phyloP scores from a whole-genome alignment of 345 rosid species.

The Mallotus nudiflorus region DNA sequence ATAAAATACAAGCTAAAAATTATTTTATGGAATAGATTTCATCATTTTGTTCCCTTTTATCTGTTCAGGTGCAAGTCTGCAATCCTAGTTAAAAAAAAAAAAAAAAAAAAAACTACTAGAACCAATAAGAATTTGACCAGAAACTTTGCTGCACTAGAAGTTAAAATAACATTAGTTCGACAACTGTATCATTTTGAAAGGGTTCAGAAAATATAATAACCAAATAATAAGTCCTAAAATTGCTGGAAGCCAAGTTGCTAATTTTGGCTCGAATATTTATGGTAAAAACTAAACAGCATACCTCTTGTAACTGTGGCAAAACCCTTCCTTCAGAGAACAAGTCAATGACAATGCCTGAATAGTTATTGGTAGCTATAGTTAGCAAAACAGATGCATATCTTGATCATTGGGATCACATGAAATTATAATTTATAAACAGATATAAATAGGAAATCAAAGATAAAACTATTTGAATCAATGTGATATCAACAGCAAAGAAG shows the following conservation, averaged over 20 bases:
- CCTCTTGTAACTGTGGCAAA: slow-evolving; percentile 66
- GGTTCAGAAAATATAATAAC: not conserved
- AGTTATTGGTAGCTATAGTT: slow-evolving; percentile 15
- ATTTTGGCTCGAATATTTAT: not conserved
- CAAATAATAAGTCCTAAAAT: not conserved
- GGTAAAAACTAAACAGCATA: slow-evolving; percentile 18
- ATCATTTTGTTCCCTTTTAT: too few relatives aligned
- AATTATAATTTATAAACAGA: not conserved
- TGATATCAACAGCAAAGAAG: not conserved
- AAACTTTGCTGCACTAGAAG: not conserved
- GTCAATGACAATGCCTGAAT: slow-evolving; percentile 67
- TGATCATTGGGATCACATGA: not conserved
- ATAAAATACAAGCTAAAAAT: too few relatives aligned
- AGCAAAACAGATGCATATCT: slow-evolving; percentile 13
- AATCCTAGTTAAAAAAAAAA: not conserved
- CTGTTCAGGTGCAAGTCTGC: too few relatives aligned
- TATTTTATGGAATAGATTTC: too few relatives aligned
- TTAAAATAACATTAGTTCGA: not conserved
- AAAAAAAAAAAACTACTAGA: not conserved
- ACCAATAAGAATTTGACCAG: not conserved
- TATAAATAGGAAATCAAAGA: not conserved
- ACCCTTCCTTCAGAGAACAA: slow-evolving; percentile 75
- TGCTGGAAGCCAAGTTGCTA: not conserved
- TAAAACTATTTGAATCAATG: not conserved
- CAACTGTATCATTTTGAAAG: not conserved